These are phyloP conservation scores for Lagerstroemia fauriei DNA, from an alignment of 441 rosid genomes.

Conservation along the genomic window DNA sequence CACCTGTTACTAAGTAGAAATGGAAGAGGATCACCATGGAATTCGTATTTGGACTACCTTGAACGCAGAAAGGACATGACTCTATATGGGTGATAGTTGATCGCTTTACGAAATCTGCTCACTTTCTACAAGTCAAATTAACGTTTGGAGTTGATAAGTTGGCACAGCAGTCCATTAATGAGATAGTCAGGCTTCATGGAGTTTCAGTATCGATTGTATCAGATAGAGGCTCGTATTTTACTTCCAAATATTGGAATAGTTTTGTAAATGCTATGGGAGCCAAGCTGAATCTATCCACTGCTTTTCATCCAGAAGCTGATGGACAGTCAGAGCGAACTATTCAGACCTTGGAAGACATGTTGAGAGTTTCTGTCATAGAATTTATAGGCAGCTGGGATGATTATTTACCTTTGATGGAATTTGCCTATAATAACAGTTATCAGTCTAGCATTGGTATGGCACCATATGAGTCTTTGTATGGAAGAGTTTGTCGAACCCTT, in stretches of 20 bases:
- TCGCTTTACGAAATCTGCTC: not conserved
- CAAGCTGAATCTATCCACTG: too few relatives aligned
- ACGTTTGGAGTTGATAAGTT: not conserved
- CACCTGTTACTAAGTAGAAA: not conserved
- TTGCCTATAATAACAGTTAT: too few relatives aligned
- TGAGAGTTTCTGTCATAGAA: too few relatives aligned
- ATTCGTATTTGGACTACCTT: not conserved
- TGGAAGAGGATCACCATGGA: not conserved
- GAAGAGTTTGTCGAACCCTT: too few relatives aligned
- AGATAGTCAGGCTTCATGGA: not conserved
- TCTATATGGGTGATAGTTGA: not conserved
- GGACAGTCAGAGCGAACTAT: too few relatives aligned
- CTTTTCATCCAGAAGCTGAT: too few relatives aligned
- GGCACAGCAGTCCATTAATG: not conserved
- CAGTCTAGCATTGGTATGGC: too few relatives aligned
- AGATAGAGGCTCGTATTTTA: not conserved
- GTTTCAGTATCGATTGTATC: not conserved
- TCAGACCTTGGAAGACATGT: too few relatives aligned
- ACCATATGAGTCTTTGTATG: too few relatives aligned
- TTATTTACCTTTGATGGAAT: too few relatives aligned
- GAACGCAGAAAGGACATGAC: not conserved
- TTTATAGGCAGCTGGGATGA: too few relatives aligned
- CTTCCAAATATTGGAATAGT: not conserved
- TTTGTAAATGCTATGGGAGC: too few relatives aligned
- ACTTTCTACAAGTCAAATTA: not conserved